Base-by-base conservation (phyloP, 2,329 filamentous ascomycete species). In the Metarhizium sp. region DNA sequence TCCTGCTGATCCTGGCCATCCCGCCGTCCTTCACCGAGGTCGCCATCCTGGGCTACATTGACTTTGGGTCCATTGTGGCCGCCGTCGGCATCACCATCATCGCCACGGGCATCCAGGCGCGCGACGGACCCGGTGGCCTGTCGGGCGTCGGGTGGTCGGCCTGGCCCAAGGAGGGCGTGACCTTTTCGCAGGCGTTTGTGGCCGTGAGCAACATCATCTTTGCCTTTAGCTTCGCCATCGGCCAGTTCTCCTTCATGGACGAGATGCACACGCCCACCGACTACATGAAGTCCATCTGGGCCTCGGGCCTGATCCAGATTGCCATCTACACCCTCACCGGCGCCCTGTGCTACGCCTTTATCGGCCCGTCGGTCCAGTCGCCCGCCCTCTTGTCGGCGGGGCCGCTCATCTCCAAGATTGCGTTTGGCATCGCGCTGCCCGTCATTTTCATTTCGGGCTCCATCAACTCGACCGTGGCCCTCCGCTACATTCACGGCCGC, bases 381-480 rank as follows among this genome's bases (percentile, higher is more conserved):
- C 86, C 86, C 1, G 85, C 86, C 0, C 74, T 88, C 4, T 77
- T 84, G 4, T 84, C 82, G 1, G 79, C 84, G 6, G 75, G 78
- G 4, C 72, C 71, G 2, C 57, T 76, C 0, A 68, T 87, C 10
- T 76, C 78, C 42, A 86, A 86, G 61, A 69, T 87, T 4, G 82
- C 83, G 2, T 88, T 84, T 61, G 84, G 82, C 25, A 69, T 87
- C 57, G 84, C 84, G 0, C 71, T 84, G 1, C 84, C 84, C 6
- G 87, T 84, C 25, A 87, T 88, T 61, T 75, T 87, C 59, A 80
- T 88, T 57, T 82, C 84, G 0, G 85, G 85, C 52, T 82, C 85
- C 29, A 83, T 88, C 63, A 82, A 86, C 66, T 71, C 70, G 13
- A 69, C 67, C 4, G 69, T 72, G 8, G 65, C 68, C 25, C 64